Evolutionary conservation across 495 filamentous ascomycete species (phyloP), one percentile per base, ranked within the genome.

Genomic region (Stereocaulon alpinum): DNA sequence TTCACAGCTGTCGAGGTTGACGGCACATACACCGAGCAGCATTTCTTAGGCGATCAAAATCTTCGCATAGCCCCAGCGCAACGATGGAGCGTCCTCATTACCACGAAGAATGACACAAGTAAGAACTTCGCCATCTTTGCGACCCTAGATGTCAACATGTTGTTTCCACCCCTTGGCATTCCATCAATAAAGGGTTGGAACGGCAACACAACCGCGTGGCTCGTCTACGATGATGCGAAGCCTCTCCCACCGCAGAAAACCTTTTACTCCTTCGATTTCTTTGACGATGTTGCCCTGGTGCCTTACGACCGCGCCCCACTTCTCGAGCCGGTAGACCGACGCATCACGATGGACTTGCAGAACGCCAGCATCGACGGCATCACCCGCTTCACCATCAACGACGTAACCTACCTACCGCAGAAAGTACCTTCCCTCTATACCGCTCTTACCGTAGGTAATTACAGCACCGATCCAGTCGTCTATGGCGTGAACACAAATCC

Each of bases 401-500:
- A 86, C 67, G 83, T 89, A 47, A 85, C 85, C 47, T 95, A 91
- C 65, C 78, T 82, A 29, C 43, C 66, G 7, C 86, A 87, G 32
- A 89, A 86, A 65, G 88, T 94, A 0, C 90, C 90, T 2, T 86
- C 85, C 0, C 75, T 95, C 3, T 95, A 89, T 76, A 84, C 85
- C 0, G 88, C 75, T 1, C 73, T 94, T 24, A 80, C 81, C 0
- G 74, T 86, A 6, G 86, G 86, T 24, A 71, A 79, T 2, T 66
- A 77, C 18, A 82, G 86, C 9, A 81, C 77, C 7, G 76, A 94
- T 63, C 69, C 84, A 2, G 60, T 63, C 9, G 74, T 95, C 32
- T 95, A 95, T 70, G 90, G 90, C 27, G 73, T 75, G 24, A 84
- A 83, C 72, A 86, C 86, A 6, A 79, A 93, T 66, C 65, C 85